phyloP scores from a whole-genome alignment of 2,329 filamentous ascomycete species.

The Juglanconis sp. region DNA sequence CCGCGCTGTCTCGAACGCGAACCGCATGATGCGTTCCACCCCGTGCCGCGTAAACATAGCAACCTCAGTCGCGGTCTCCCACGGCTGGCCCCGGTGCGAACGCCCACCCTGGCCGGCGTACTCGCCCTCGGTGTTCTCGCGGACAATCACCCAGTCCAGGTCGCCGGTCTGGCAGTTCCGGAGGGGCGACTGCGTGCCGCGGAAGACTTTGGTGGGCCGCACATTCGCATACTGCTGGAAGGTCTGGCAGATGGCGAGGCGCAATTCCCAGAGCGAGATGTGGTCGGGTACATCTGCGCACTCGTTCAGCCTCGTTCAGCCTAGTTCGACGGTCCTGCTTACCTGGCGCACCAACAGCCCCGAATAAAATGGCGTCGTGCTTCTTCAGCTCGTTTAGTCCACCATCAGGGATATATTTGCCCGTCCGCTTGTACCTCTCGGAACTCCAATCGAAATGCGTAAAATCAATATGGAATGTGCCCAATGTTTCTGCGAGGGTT shows the following conservation, averaged over 20 bases:
- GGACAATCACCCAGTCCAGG: constrained; percentile 64
- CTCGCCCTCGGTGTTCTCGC: constrained; percentile 65
- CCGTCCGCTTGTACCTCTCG: constrained; percentile 62
- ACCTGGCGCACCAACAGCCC: constrained; percentile 29
- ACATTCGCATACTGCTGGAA: constrained; percentile 67
- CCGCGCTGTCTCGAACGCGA: constrained; percentile 57
- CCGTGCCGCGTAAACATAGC: constrained; percentile 60
- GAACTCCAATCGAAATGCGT: constrained; percentile 65
- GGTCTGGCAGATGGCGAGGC: constrained; percentile 60
- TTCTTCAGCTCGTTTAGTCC: constrained; percentile 50
- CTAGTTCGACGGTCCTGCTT: not conserved
- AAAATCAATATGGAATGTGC: constrained; percentile 60
- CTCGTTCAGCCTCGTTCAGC: not conserved
- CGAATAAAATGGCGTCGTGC: constrained; percentile 30
- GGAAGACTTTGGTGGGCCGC: constrained; percentile 57
- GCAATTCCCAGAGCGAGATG: constrained; percentile 63
- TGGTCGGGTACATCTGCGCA: constrained; percentile 58
- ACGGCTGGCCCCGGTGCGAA: constrained; percentile 52
- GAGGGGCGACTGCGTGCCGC: constrained; percentile 55
- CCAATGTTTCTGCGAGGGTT: constrained; percentile 46
- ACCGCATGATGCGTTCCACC: constrained; percentile 59
- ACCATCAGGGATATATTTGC: constrained; percentile 61
- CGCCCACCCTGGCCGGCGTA: constrained; percentile 62
- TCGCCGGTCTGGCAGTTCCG: constrained; percentile 45
- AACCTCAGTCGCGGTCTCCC: constrained; percentile 60